A percentile compares a stretch with the other conserved stretches of the same genome.
These are phyloP conservation scores for Eimeria necatrix DNA, from an alignment of 169 alveolate species.

Conservation along the genomic window DNA sequence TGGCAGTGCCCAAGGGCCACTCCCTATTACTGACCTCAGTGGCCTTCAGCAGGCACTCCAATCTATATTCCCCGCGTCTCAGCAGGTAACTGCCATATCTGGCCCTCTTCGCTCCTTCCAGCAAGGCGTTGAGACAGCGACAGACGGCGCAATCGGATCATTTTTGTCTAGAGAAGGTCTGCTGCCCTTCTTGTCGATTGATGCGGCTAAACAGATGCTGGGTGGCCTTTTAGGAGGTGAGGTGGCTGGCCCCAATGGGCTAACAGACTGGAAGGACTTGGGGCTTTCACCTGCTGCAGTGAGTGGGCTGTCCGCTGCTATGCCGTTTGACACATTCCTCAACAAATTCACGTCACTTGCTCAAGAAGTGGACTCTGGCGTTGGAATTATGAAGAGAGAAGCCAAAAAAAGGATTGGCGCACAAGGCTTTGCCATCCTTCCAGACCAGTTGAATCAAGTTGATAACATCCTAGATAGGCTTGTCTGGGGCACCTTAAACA, in stretches of 20 bases:
- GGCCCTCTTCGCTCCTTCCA: slow-evolving; percentile 56
- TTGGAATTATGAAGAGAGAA: slow-evolving; percentile 48
- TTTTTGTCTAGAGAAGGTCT: slow-evolving; percentile 49
- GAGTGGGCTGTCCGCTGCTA: slow-evolving; percentile 12
- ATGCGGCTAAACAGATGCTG: slow-evolving; percentile 23
- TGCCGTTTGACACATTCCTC: slow-evolving; percentile 58
- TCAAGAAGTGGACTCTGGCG: slow-evolving; percentile 53
- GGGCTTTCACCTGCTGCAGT: slow-evolving; percentile 56
- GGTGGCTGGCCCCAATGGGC: slow-evolving; percentile 11
- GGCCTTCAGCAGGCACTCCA: slow-evolving; percentile 21
- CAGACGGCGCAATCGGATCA: slow-evolving; percentile 49
- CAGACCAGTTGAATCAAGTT: slow-evolving; percentile 31
- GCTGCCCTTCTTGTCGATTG: slow-evolving; percentile 44
- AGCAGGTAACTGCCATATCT: slow-evolving; percentile 37
- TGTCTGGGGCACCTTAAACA: slow-evolving; percentile 36
- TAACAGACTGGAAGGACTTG: slow-evolving; percentile 42
- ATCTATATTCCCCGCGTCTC: slow-evolving; percentile 12
- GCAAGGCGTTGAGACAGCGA: slow-evolving; percentile 57
- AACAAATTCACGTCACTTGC: slow-evolving; percentile 29
- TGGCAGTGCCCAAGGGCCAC: background rate
- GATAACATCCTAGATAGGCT: slow-evolving; percentile 25
- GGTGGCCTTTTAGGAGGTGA: slow-evolving; percentile 64
- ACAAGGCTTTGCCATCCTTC: slow-evolving; percentile 4
- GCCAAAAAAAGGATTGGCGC: slow-evolving; percentile 49
- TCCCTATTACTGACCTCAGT: slow-evolving; percentile 3